These are phyloP conservation scores for Melaleuca quinquenervia DNA, from an alignment of 345 rosid genomes.

Conservation along the genomic window DNA sequence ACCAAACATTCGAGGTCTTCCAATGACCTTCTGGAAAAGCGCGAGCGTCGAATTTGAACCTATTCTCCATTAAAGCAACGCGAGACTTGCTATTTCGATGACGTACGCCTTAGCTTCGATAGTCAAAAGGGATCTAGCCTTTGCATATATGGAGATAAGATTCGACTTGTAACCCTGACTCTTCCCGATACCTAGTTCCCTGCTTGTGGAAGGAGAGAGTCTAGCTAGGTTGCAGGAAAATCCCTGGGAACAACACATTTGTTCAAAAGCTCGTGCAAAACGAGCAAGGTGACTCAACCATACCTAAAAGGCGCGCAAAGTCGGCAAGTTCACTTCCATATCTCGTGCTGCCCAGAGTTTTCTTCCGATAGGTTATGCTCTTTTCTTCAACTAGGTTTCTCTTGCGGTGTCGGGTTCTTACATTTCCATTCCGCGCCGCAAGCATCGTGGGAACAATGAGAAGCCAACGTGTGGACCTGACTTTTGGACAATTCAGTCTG, in stretches of 20 bases:
- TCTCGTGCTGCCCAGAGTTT: background rate
- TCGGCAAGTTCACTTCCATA: too few species aligned
- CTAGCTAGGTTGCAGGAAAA: too few species aligned
- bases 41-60: background rate
- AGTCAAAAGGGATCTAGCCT: background rate
- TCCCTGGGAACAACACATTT: too few species aligned
- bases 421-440: too few species aligned
- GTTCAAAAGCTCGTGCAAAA: too few species aligned
- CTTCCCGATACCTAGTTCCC: too few species aligned
- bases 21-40: background rate
- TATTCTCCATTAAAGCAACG: background rate
- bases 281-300: too few species aligned
- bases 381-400: background rate
- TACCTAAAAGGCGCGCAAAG: too few species aligned
- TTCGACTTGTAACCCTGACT: background rate
- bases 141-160: background rate
- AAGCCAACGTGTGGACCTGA: background rate
- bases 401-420: too few species aligned
- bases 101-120: background rate
- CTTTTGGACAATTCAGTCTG: background rate
- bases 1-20: background rate
- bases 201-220: too few species aligned
- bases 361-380: background rate
- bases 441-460: background rate
- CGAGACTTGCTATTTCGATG: background rate